phyloP scores from a whole-genome alignment of 768 basidiomycete species.

The Serendipita vermifera region DNA sequence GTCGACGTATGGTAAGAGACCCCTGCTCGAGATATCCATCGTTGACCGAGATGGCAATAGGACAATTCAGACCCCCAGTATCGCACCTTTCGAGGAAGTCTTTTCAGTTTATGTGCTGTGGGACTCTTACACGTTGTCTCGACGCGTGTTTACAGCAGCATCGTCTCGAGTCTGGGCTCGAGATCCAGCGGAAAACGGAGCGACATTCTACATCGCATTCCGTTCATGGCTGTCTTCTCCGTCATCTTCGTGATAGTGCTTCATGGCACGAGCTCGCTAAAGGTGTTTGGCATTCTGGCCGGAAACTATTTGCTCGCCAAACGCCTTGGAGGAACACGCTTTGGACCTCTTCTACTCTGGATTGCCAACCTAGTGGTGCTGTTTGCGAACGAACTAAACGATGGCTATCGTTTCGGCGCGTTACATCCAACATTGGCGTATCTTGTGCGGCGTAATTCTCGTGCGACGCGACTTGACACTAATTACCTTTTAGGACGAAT shows the following conservation, averaged over 20 bases:
- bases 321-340: conserved; percentile 28
- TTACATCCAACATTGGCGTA: conserved; percentile 42
- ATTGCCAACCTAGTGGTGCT: conserved; percentile 59
- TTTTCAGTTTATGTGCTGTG: conserved; percentile 48
- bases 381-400: conserved; percentile 60
- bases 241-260: conserved; percentile 51
- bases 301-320: conserved; percentile 57
- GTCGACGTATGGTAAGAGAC: conserved; percentile 56
- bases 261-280: conserved; percentile 71
- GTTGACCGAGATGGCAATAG: conserved; percentile 28
- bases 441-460: conserved; percentile 62
- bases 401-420: conserved; percentile 56
- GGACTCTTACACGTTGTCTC: conserved; percentile 40
- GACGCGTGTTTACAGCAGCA: conserved; percentile 35
- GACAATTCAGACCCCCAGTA: conserved; percentile 92
- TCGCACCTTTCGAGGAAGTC: conserved; percentile 68
- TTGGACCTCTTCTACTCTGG: conserved; percentile 54
- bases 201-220: conserved; percentile 30
- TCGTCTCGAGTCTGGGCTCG: conserved; percentile 18
- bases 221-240: conserved; percentile 50
- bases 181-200: conserved; percentile 19
- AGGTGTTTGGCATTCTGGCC: conserved; percentile 58
- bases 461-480: no score
- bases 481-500: conserved; percentile 21
- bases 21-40: neutral